Evolutionary conservation across 352 stramenopile species (phyloP).

Genomic region (Phytophthora vignae): DNA sequence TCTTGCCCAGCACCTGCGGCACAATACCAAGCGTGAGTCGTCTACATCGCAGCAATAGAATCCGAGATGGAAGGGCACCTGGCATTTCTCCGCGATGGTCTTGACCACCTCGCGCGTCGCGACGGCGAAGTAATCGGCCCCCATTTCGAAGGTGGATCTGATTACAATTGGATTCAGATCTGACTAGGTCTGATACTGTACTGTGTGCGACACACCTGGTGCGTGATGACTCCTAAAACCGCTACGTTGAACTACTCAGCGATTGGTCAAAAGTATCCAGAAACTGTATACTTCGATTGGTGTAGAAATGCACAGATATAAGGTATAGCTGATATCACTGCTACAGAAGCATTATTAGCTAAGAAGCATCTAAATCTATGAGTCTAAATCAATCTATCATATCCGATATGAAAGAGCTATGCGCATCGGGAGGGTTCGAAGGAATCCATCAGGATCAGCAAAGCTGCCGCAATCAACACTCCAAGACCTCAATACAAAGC

Average conservation of each 20-base stretch:
- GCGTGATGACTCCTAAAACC: conserved; percentile 19
- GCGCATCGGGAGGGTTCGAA: not conserved
- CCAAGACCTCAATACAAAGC: conserved; percentile 14
- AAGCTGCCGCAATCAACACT: conserved; percentile 21
- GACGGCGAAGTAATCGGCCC: conserved; percentile 47
- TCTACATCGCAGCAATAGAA: not conserved
- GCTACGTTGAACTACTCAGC: conserved; percentile 23
- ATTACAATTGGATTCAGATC: conserved; percentile 20
- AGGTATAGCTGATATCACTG: too few relatives aligned
- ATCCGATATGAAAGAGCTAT: too few relatives aligned
- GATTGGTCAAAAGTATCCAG: conserved; percentile 17
- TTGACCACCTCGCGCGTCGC: conserved; percentile 68
- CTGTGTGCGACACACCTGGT: conserved; percentile 6
- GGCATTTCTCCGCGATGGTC: conserved; percentile 79
- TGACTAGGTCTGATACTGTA: conserved; percentile 17
- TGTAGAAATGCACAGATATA: not conserved
- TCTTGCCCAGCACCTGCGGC: conserved; percentile 64
- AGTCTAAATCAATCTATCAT: not conserved
- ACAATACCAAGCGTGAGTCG: not conserved
- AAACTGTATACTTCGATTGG: not conserved
- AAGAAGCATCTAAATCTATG: not conserved
- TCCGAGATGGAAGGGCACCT: conserved; percentile 32
- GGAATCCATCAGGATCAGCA: not conserved
- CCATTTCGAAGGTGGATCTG: conserved; percentile 9
- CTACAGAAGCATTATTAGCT: not conserved